A percentile compares a stretch with the other conserved stretches of the same genome.
These are phyloP conservation scores for Cadophora sp. DNA, from an alignment of 2,329 filamentous ascomycete species.

Conservation along the genomic window DNA sequence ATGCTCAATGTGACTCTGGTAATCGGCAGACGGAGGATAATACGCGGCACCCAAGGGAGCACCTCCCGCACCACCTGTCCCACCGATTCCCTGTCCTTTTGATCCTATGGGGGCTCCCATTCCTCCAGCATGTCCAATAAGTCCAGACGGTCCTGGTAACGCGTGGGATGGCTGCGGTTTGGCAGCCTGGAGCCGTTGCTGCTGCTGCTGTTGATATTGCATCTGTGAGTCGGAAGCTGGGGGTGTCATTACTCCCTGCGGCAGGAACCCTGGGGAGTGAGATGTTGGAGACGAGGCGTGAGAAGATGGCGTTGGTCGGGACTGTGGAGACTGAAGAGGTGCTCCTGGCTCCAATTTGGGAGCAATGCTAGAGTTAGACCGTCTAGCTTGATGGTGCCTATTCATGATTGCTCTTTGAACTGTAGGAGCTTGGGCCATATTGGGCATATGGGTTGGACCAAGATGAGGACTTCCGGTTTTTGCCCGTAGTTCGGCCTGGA, in stretches of 20 bases:
- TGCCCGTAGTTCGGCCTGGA: constrained; percentile 91
- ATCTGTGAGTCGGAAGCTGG: constrained; percentile 62
- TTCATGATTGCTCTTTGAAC: constrained; percentile 84
- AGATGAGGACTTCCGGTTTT: constrained; percentile 89
- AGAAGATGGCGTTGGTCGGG: constrained; percentile 82
- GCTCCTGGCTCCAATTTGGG: constrained; percentile 70
- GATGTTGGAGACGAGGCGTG: constrained; percentile 73
- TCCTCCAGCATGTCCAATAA: constrained; percentile 39
- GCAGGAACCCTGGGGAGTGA: constrained; percentile 66
- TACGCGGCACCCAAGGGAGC: constrained; percentile 59
- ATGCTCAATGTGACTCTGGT: constrained; percentile 93
- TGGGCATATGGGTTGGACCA: constrained; percentile 71
- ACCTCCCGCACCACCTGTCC: constrained; percentile 48
- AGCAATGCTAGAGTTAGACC: constrained; percentile 77
- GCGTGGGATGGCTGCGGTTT: constrained; percentile 40
- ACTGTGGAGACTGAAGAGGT: constrained; percentile 65
- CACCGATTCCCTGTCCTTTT: constrained; percentile 44
- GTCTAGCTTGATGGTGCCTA: constrained; percentile 72
- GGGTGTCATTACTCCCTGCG: constrained; percentile 67
- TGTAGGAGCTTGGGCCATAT: constrained; percentile 74
- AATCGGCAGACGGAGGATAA: constrained; percentile 79
- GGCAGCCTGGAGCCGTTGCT: constrained; percentile 44
- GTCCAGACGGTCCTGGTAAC: constrained; percentile 37
- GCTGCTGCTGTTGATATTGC: constrained; percentile 54
- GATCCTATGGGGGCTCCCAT: constrained; percentile 38